Conservation (phyloP, 495 filamentous ascomycete species). For the Penicillium antarcticum region DNA sequence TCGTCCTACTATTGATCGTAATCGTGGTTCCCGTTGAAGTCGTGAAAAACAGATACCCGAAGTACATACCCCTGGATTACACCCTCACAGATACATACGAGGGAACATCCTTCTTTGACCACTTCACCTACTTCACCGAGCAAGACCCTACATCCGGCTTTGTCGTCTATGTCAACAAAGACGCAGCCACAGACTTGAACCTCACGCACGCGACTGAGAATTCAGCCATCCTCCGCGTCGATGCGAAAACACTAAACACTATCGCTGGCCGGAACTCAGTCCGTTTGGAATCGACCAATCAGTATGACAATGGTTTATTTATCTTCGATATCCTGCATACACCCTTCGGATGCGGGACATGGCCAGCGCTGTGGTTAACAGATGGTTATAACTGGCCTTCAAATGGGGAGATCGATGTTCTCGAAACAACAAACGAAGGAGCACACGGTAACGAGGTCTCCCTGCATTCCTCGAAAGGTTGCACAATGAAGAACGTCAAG, state of each 20-base stretch:
- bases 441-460: conserved; percentile 45
- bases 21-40: conserved; percentile 54
- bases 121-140: conserved; percentile 51
- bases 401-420: conserved; percentile 50
- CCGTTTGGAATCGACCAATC: conserved; percentile 49
- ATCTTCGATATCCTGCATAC: conserved; percentile 53
- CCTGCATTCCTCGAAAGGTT: conserved; percentile 41
- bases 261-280: conserved; percentile 49
- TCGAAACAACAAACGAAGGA: conserved; percentile 45
- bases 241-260: conserved; percentile 41
- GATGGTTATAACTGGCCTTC: conserved; percentile 57
- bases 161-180: conserved; percentile 40
- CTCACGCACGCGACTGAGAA: conserved; percentile 47
- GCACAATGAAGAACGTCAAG: conserved; percentile 42
- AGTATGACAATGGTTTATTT: conserved; percentile 51
- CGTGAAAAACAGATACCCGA: conserved; percentile 48
- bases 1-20: conserved; percentile 46
- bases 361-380: conserved; percentile 62
- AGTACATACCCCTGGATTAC: conserved; percentile 50
- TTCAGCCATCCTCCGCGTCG: conserved; percentile 52
- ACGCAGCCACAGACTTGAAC: conserved; percentile 36
- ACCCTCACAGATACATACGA: conserved; percentile 49
- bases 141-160: conserved; percentile 52
- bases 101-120: conserved; percentile 47
- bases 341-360: conserved; percentile 51